Base-by-base conservation (phyloP, 139 green algal species). In the Picochlorum costavermella region DNA sequence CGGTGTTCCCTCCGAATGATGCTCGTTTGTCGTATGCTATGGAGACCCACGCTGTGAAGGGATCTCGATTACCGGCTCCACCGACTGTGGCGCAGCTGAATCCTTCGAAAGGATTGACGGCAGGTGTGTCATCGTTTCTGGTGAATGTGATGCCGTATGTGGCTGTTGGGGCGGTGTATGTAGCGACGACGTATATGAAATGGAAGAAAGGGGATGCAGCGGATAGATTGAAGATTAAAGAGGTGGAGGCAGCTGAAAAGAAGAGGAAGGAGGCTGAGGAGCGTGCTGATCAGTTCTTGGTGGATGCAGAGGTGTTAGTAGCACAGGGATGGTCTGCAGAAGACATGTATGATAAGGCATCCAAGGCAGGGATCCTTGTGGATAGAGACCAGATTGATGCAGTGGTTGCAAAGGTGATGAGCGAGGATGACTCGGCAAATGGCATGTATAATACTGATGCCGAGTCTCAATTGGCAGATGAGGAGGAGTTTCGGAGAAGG, bases 31-130 rank as follows among this genome's bases (percentile, higher is more conserved):
- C 31, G 0, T 88, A 88, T 43, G 82, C 80, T 2, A 84, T 89
- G 81, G 71, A 85, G 53, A 84, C 76, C 3, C 78, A 90, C 53
- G 70, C 64, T 28, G 83, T 89, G 12, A 65, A 37, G 55, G 72
- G 65, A 4, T 56, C 6, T 29, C 48, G 60, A 31, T 28, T 81
- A 43, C 26, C 64, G 6, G n/a, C 50, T n/a, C 23, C 45, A 2
- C 57, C 72, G 14, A 69, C 31, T 26, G 10, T 55, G 3, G 40
- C 55, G 14, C 43, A 75, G 59, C 66, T 76, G 29, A 23, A n/a
- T 44, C 67, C 69, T 10, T 36, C 55, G 29, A 61, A 61, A 14
- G 23, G 66, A 3, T 25, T 76, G 29, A 49, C 36, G 3, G 33
- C 28, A 43, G 6, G 31, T 16, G 26, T 58, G 17, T 48, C 16